These are phyloP conservation scores for Volvox reticuliferus DNA, from an alignment of 139 green algal species.

Conservation along the genomic window DNA sequence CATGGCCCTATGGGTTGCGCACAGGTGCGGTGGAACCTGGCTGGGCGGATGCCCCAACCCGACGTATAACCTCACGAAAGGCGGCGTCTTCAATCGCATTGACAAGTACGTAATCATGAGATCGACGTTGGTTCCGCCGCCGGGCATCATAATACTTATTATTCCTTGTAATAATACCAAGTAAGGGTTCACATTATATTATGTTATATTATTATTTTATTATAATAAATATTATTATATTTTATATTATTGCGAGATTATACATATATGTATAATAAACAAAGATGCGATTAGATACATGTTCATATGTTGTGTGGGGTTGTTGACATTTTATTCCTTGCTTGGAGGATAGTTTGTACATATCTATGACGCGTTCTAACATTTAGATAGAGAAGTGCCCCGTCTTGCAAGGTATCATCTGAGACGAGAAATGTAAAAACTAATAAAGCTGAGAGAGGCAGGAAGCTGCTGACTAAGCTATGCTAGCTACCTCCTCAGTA, in stretches of 20 bases:
- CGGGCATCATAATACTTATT: neutral
- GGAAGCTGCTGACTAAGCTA: too few species aligned
- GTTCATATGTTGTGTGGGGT: neutral
- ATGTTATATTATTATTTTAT: neutral
- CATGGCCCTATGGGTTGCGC: neutral
- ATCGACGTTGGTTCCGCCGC: neutral
- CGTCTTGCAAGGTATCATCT: too few species aligned
- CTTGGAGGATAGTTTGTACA: too few species aligned
- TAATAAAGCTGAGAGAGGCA: too few species aligned
- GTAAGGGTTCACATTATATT: neutral
- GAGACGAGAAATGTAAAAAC: too few species aligned
- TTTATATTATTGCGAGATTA: too few species aligned
- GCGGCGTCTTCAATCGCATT: neutral
- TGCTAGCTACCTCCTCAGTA: neutral
- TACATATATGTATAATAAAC: neutral
- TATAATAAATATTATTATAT: too few species aligned
- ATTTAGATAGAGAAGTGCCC: too few species aligned
- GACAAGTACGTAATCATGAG: slow-evolving; percentile 10
- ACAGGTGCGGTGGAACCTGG: neutral
- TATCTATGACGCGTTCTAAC: too few species aligned
- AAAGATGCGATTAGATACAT: too few species aligned
- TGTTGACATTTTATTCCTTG: too few species aligned
- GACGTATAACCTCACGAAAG: neutral
- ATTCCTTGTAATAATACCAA: neutral
- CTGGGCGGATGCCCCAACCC: neutral